These are phyloP conservation scores for Coleophoma eucalyptorum DNA, from an alignment of 2,329 filamentous ascomycete genomes.

Conservation along the genomic window DNA sequence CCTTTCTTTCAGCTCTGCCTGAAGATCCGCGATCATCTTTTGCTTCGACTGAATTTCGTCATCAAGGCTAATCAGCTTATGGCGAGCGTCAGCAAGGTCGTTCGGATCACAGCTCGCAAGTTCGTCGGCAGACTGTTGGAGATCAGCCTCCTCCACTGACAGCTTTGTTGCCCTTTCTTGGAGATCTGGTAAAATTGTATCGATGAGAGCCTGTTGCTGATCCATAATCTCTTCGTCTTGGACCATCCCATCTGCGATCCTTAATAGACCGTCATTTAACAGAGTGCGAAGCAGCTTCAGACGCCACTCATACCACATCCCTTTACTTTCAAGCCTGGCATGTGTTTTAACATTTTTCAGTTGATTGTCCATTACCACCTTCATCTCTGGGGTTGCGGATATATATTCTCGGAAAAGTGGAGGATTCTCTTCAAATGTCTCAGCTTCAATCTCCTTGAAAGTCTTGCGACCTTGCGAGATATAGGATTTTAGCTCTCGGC, in stretches of 20 bases:
- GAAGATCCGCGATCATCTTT: conserved; percentile 61
- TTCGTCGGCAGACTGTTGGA: conserved; percentile 71
- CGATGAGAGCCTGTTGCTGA: conserved; percentile 66
- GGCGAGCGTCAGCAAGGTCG: conserved; percentile 71
- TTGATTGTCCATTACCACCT: conserved; percentile 87
- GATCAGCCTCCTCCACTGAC: conserved; percentile 57
- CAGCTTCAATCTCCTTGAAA: conserved; percentile 84
- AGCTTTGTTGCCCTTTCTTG: conserved; percentile 58
- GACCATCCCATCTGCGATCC: conserved; percentile 73
- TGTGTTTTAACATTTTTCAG: conserved; percentile 97
- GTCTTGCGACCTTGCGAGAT: conserved; percentile 90
- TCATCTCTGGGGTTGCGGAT: conserved; percentile 77
- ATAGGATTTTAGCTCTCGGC: conserved; percentile 93
- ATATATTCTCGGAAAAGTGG: conserved; percentile 90
- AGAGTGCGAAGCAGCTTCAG: conserved; percentile 79
- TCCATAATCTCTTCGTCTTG: conserved; percentile 64
- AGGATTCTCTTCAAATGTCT: conserved; percentile 87
- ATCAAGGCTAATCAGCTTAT: conserved; percentile 61
- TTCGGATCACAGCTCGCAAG: conserved; percentile 77
- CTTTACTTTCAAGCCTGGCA: conserved; percentile 84
- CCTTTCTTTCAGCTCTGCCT: conserved; percentile 62
- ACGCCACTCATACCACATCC: conserved; percentile 98
- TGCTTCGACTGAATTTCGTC: conserved; percentile 68
- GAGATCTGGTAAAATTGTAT: conserved; percentile 63
- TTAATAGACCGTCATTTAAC: conserved; percentile 74